Evolutionary conservation across 345 rosid species (phyloP).

Genomic region (Salix arbutifolia): DNA sequence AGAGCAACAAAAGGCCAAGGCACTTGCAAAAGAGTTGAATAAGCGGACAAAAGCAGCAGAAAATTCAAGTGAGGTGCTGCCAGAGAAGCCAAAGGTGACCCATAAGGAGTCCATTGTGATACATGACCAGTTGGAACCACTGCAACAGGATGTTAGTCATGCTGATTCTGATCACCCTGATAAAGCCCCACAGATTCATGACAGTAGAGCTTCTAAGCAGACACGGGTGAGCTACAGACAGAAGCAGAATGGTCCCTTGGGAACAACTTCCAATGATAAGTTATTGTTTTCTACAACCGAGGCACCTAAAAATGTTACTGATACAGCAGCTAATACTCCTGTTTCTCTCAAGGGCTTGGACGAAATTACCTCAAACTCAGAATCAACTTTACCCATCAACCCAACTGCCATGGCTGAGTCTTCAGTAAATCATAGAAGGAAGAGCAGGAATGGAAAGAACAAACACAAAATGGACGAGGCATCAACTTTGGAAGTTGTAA

Average conservation of each 20-base stretch:
- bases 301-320: constrained; percentile 24
- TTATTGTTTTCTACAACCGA: constrained; percentile 25
- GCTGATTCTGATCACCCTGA: constrained; percentile 28
- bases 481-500: constrained; percentile 27
- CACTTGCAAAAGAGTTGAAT: constrained; percentile 61
- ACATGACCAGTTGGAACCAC: constrained; percentile 13
- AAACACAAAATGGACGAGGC: constrained; percentile 62
- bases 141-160: constrained; percentile 29
- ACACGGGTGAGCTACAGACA: constrained; percentile 48
- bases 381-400: constrained; percentile 32
- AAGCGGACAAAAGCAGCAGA: constrained; percentile 57
- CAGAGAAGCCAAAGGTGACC: constrained; percentile 25
- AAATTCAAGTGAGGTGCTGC: constrained; percentile 30
- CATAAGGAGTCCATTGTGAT: neutral
- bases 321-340: constrained; percentile 28
- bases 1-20: constrained; percentile 59
- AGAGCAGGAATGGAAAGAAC: constrained; percentile 51
- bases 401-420: constrained; percentile 39
- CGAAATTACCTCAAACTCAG: constrained; percentile 35
- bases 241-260: constrained; percentile 42
- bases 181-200: constrained; percentile 30
- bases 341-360: constrained; percentile 27
- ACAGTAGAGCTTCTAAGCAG: constrained; percentile 45
- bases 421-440: constrained; percentile 49
- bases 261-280: constrained; percentile 39